Evolutionary conservation across 208 protist species (phyloP).

Genomic region (Lotmaria passim): DNA sequence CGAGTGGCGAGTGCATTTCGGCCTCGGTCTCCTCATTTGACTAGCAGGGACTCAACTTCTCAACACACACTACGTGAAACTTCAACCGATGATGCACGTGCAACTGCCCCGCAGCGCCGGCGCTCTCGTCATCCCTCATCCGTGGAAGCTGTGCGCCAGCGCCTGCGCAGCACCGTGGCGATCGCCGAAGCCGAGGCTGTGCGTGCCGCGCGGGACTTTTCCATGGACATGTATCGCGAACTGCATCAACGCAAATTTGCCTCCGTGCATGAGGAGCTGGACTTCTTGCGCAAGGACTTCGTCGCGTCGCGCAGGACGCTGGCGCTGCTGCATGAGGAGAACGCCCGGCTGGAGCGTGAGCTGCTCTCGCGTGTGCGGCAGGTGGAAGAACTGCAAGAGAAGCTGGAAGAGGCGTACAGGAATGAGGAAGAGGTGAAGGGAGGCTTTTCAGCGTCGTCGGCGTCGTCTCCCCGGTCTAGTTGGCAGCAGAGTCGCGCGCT

Average conservation of each 20-base stretch:
- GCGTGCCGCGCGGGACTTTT: conserved; percentile 37
- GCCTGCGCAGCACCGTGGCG: conserved; percentile 1
- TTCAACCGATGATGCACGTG: neutral
- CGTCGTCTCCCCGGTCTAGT: neutral
- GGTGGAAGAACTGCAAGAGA: conserved; percentile 31
- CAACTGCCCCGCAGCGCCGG: neutral
- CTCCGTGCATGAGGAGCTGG: conserved; percentile 67
- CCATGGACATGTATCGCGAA: conserved; percentile 52
- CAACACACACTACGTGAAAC: neutral
- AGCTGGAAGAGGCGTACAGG: conserved; percentile 22
- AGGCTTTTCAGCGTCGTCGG: neutral
- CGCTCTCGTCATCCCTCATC: neutral
- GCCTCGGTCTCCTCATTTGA: neutral
- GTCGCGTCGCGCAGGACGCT: conserved; percentile 61
- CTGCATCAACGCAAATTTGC: conserved; percentile 65
- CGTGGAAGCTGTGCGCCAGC: neutral
- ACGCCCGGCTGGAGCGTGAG: conserved; percentile 45
- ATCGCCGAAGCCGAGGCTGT: conserved; percentile 28
- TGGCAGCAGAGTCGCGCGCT: neutral
- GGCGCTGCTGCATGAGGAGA: conserved; percentile 56
- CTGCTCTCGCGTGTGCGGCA: conserved; percentile 44
- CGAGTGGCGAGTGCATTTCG: neutral
- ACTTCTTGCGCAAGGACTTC: conserved; percentile 67
- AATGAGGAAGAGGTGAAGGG: conserved; percentile 4
- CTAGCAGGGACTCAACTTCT: neutral